Base-by-base conservation (phyloP, 768 basidiomycete genomes). In the Psilocybe cyanescens region DNA sequence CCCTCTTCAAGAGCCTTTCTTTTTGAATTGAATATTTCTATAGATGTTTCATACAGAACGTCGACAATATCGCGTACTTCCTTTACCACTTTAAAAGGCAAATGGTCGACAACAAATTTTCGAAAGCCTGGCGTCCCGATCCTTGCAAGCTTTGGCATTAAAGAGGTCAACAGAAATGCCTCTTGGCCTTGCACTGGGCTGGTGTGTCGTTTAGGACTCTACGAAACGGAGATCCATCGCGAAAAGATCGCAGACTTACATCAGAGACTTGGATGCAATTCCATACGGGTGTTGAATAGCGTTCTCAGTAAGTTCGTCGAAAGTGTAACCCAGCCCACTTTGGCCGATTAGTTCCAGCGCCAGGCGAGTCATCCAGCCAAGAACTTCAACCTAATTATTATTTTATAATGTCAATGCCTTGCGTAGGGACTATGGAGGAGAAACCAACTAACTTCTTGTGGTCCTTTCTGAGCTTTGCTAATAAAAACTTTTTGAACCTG, bases 291-390 rank as follows among this genome's bases (percentile, higher is more conserved):
- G 75, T 1, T 65, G 63, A 9, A 57, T 59, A 8, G 65, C 60
- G 19, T 75, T 73, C 33, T 75, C 73, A 16, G 66, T 69, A 11
- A 84, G 73, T 0, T 74, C 60, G 61, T 81, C 80, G 49, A 82
- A 80, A 11, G 76, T 76, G 52, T 73, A 74, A 4, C 81, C 80
- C 24, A 86, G 71, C 4, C 83, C 82, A 31, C 77, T 79, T 71
- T 81, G 81, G 14, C 81, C 82, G 52, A 86, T 78, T 37, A 83
- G 71, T 60, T 85, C 82, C 24, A 84, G 72, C 19, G 83, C 80
- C 11, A 77, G 73, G 4, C 83, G 74, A 11, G 78, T 68, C 68
- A 76, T 73, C 78, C 79, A 81, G 28, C 68, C 61, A 14, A 71
- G 57, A 14, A 79, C 46, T 54, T 80, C 77, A n/a, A 80, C 67